Evolutionary conservation across 495 filamentous ascomycete genomes (phyloP).

Genomic region (Talaromyces liani): DNA sequence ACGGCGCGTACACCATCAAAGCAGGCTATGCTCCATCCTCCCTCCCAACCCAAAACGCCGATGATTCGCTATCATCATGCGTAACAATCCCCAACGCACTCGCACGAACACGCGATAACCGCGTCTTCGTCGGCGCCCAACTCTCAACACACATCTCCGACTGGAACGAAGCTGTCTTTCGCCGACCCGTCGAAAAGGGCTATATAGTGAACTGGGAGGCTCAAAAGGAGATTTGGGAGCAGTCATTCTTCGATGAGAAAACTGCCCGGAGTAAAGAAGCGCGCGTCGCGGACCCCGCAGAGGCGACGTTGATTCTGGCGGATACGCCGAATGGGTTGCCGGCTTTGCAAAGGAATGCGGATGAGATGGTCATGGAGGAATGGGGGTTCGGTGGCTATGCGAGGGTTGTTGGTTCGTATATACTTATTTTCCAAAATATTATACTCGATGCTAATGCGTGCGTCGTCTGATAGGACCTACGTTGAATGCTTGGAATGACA

Average conservation of each 20-base stretch:
- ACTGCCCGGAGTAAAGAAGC: constrained; percentile 40
- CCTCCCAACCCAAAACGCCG: constrained; percentile 30
- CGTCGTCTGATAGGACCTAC: constrained; percentile 42
- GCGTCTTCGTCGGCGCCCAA: constrained; percentile 71
- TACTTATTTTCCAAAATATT: neutral
- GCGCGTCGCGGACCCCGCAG: constrained; percentile 46
- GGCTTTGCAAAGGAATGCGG: constrained; percentile 76
- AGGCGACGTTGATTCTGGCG: constrained; percentile 74
- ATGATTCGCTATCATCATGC: constrained; percentile 40
- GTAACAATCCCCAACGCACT: constrained; percentile 79
- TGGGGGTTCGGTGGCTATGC: constrained; percentile 89
- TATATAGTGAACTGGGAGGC: constrained; percentile 96
- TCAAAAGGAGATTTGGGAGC: constrained; percentile 93
- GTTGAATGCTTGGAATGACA: constrained; percentile 80
- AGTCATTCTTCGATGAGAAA: constrained; percentile 73
- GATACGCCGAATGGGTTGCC: constrained; percentile 87
- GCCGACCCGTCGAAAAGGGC: constrained; percentile 90
- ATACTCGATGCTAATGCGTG: constrained; percentile 2
- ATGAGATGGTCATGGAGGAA: constrained; percentile 97
- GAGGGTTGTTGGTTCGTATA: constrained; percentile 49
- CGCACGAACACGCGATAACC: constrained; percentile 71
- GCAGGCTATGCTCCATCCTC: constrained; percentile 62
- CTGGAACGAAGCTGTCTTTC: constrained; percentile 82
- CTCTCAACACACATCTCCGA: constrained; percentile 68
- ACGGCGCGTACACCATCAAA: constrained; percentile 91